Conservation (phyloP, 202 grass and related monocot species). For the Thinopyrum obtusiflorum region DNA sequence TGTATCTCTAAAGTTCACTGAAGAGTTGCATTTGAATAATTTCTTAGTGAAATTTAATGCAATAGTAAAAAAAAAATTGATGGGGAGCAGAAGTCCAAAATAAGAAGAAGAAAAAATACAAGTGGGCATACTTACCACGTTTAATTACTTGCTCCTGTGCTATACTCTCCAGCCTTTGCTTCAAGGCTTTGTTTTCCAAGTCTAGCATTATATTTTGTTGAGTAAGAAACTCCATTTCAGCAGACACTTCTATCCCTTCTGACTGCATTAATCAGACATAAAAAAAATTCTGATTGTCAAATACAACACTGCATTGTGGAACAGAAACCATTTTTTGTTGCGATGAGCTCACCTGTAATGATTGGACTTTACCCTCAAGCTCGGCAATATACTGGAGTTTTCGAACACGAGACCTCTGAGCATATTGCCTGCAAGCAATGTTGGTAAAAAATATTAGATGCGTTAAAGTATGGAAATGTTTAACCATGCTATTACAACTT, state of each 20-base stretch:
- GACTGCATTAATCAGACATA: slow-evolving; percentile 47
- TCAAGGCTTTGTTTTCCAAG: slow-evolving; percentile 92
- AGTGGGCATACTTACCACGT: slow-evolving; percentile 51
- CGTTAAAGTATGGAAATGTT: background rate
- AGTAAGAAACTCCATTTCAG: slow-evolving; percentile 92
- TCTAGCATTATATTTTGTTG: slow-evolving; percentile 92
- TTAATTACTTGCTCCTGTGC: slow-evolving; percentile 92
- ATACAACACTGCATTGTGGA: slow-evolving; percentile 7
- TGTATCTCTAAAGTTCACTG: slow-evolving; percentile 1
- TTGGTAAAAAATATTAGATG: slow-evolving; percentile 4
- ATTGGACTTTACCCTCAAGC: slow-evolving; percentile 84
- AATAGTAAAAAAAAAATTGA: background rate
- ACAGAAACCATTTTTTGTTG: background rate
- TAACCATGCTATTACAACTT: slow-evolving; percentile 3
- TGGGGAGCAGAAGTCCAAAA: background rate
- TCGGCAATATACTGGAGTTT: slow-evolving; percentile 99
- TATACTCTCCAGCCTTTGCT: slow-evolving; percentile 82
- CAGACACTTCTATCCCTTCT: slow-evolving; percentile 75
- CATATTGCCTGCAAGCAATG: slow-evolving; percentile 71
- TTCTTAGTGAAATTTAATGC: background rate
- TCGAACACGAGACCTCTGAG: slow-evolving; percentile 82
- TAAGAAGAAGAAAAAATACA: slow-evolving; percentile 1
- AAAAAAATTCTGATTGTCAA: slow-evolving; percentile 11
- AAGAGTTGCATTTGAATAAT: slow-evolving; percentile 17
- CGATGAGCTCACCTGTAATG: slow-evolving; percentile 61